Conservation (phyloP, 495 filamentous ascomycete species). For the Chaetomium fimeti region DNA sequence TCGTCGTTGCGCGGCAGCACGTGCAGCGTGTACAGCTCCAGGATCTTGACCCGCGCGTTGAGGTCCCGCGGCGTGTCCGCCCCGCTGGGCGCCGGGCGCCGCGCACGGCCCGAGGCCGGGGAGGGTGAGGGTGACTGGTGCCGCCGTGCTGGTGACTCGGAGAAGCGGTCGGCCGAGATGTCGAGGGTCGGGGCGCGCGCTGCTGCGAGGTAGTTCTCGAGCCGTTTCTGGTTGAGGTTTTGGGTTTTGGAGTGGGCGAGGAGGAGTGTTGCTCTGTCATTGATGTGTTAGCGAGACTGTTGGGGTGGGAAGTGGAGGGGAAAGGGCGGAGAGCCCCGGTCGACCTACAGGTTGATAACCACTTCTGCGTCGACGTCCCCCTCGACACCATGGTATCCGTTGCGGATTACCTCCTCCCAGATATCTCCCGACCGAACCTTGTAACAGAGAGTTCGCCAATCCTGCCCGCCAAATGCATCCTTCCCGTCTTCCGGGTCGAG, state of each 20-base stretch:
- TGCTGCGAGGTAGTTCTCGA: slow-evolving; percentile 87
- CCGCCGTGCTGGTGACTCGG: slow-evolving; percentile 29
- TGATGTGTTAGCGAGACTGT: slow-evolving; percentile 17
- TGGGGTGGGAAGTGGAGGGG: not conserved
- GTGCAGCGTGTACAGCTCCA: slow-evolving; percentile 92
- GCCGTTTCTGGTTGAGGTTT: slow-evolving; percentile 73
- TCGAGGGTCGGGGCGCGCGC: slow-evolving; percentile 68
- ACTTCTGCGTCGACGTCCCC: slow-evolving; percentile 93
- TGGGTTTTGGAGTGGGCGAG: slow-evolving; percentile 84
- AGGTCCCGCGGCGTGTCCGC: slow-evolving; percentile 77
- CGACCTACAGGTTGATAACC: slow-evolving; percentile 78
- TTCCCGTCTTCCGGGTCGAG: slow-evolving; percentile 89
- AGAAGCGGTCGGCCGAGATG: slow-evolving; percentile 54
- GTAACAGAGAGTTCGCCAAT: slow-evolving; percentile 75
- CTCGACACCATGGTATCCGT: slow-evolving; percentile 81
- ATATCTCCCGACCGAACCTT: slow-evolving; percentile 82
- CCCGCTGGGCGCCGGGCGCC: slow-evolving; percentile 45
- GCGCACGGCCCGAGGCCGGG: slow-evolving; percentile 24
- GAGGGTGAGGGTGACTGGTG: slow-evolving; percentile 34
- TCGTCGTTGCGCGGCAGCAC: slow-evolving; percentile 86
- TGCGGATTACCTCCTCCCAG: slow-evolving; percentile 87
- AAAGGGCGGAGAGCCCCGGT: too few species aligned
- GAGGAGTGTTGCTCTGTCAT: slow-evolving; percentile 71
- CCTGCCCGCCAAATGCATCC: slow-evolving; percentile 72
- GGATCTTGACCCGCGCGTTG: slow-evolving; percentile 74